Base-by-base conservation (phyloP, 345 rosid genomes). In the Gossypium mustelinum region DNA sequence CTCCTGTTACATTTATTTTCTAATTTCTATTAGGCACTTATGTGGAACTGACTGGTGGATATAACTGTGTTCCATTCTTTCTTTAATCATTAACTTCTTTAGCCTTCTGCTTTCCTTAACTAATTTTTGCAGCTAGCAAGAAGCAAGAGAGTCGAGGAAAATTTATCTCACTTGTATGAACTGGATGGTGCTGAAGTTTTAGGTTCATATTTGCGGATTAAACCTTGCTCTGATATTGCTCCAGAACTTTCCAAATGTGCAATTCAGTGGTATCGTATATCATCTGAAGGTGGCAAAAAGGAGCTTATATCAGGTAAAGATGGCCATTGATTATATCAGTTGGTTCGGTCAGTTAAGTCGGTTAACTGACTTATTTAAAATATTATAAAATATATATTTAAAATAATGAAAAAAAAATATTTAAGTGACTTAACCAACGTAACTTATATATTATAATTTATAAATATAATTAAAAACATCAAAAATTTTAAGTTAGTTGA, bases 201-300 rank as follows among this genome's bases (percentile, higher is more conserved):
- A 73, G 98, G 99, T 77, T 93, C 94, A 29, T 89, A 76, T 81
- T 86, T 95, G 68, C 86, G 77, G 81, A 86, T 95, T 75, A 79
- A 80, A 78, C 83, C 91, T 74, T 84, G 94, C 86, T 89, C 86
- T 73, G 85, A 83, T 75, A 72, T 85, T 81, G 87, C 89, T 82
- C 93, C 87, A 57, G 98, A 86, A 62, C 87, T 91, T 76, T 85
- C 96, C 22, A 79, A 83, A 47, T 93, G 95, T 81, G 82, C 75
- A 61, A 84, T 91, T 71, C 99, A 91, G 60, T 95, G 99, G 98
- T 89, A 88, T 77, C 93, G 97, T 41, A 80, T 90, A 56, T 83
- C 89, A 72, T 81, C 91, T 62, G 98, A 90, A 76, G 87, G 79
- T 74, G 90, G 87, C 75, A 91, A 91, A 82, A 93, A 79, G 82